Base-by-base conservation (phyloP, 2,329 filamentous ascomycete species). In the Phyllosticta paracitricarpa region DNA sequence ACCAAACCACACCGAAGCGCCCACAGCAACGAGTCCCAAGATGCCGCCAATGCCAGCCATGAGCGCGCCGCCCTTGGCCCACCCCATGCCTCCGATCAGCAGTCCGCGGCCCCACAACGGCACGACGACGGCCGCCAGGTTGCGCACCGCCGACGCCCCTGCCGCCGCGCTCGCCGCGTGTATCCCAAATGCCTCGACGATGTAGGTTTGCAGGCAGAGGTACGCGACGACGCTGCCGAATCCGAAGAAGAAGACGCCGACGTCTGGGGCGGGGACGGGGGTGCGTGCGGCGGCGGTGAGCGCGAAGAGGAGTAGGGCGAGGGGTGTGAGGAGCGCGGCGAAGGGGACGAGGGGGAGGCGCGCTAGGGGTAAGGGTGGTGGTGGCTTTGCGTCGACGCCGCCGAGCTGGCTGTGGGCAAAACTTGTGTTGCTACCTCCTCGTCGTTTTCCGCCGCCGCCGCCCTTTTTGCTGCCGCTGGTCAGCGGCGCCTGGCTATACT, bases 231-330 rank as follows among this genome's bases (percentile, higher is more conserved):
- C 82, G 54, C 62, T 69, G 24, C 81, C 80, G 1, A 75, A 76
- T 7, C 77, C 77, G 60, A 84, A 79, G 0, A 84, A 65, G 0
- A 71, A 71, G 0, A 81, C 78, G 0, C 82, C 81, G 52, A 84
- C 40, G 14, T 78, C 59, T 57, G 59, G n/a, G 7, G 25, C 28
- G n/a, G 28, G 25, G 6, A 33, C 28, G 65, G 83, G 81, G 0
- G 74, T 65, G 35, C 73, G 71, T 1, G 71, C 72, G 59, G 83
- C 74, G 0, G 81, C 80, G 0, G 76, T 76, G 82, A 82, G 85
- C 51, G 82, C 83, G 65, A 85, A 86, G 67, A 80, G 77, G 64
- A 84, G 82, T 1, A 85, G 69, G 0, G 81, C 80, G 0, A 76
- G 64, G 0, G 83, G 82, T 0, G 81, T 75, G 1, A 85, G 62